Evolutionary conservation across 352 stramenopile genomes (phyloP).

Genomic region (Phytopythium cucurbitacearum): DNA sequence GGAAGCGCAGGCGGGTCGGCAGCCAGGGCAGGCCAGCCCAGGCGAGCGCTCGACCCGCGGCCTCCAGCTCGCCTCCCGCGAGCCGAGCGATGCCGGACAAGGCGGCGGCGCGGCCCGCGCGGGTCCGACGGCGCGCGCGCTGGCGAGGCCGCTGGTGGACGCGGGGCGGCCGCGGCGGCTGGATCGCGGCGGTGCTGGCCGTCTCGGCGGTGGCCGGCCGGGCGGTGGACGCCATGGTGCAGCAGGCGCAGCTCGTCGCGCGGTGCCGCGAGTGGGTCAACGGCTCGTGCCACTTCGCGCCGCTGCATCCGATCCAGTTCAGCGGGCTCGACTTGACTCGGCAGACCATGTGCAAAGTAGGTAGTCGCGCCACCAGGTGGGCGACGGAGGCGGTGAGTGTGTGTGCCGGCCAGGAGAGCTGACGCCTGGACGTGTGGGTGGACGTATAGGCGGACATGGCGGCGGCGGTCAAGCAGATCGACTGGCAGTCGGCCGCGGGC

Average conservation of each 20-base stretch:
- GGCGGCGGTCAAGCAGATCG: slow-evolving; percentile 81
- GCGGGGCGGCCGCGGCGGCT: no score
- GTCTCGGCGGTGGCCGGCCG: background rate
- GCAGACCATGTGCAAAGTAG: slow-evolving; percentile 78
- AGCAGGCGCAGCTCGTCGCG: slow-evolving; percentile 62
- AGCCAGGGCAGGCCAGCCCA: no score
- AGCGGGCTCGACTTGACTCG: slow-evolving; percentile 31
- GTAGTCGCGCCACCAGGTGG: background rate
- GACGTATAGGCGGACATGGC: slow-evolving; percentile 53
- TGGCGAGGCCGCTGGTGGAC: no score
- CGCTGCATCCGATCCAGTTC: slow-evolving; percentile 44
- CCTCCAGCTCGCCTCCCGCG: no score
- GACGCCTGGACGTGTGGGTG: no score
- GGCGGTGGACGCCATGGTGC: slow-evolving; percentile 39
- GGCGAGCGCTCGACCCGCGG: no score
- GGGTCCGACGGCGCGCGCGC: no score
- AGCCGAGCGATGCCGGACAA: no score
- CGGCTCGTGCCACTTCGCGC: slow-evolving; percentile 45
- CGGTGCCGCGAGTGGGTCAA: slow-evolving; percentile 48
- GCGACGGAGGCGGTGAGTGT: background rate
- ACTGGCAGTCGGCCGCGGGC: slow-evolving; percentile 53
- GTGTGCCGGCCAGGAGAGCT: background rate
- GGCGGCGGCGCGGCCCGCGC: no score
- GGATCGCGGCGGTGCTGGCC: background rate
- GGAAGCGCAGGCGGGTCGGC: no score